Evolutionary conservation across 306 rosid species (phyloP), one percentile per base, ranked within the genome.

Genomic region (barrel medic (Medicago truncatula)): DNA sequence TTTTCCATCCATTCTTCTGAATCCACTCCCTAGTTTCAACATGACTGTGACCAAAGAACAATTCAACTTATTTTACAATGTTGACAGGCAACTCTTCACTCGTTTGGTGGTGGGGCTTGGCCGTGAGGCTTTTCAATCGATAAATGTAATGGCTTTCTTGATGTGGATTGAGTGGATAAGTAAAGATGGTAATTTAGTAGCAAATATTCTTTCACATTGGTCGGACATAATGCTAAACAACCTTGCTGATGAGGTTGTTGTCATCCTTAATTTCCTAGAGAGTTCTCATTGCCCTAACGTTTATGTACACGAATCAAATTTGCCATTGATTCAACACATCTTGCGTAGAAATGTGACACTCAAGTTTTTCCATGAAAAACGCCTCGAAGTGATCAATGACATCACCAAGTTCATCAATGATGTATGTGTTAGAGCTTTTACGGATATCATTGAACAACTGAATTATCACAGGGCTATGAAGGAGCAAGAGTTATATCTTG

Each of bases 141-240:
- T 77, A 0, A 85, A 80, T 1, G 76, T 90, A 13, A 86, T 90
- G 90, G 89, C 88, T 3, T 76, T 93, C 17, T 75, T 92, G 80
- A 28, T 93, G 61, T 93, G 96, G 97, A 72, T 89, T 0, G 98
- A 93, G 39, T 74, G 67, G 0, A 31, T 16, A 0, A 67, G 53
- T 3, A 57, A 50, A 3, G 71, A 83, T 23, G 58, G 14, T 17
- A 73, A 58, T 41, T 12, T 80, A 18, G 57, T 89, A 0, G 4
- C 60, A 23, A 85, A 79, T 38, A 17, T 89, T 7, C 65, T 82
- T 10, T 40, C 36, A 0, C 54, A 59, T 0, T 83, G 89, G 20
- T 84, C 92, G 0, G 71, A 87, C 16, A 1, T 11, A 0, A 56
- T 75, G 5, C 65, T 93, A 0, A 31, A 28, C 7, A 80, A 57